Conservation (phyloP, 2,329 filamentous ascomycete genomes). For the Exophiala calicioides region DNA sequence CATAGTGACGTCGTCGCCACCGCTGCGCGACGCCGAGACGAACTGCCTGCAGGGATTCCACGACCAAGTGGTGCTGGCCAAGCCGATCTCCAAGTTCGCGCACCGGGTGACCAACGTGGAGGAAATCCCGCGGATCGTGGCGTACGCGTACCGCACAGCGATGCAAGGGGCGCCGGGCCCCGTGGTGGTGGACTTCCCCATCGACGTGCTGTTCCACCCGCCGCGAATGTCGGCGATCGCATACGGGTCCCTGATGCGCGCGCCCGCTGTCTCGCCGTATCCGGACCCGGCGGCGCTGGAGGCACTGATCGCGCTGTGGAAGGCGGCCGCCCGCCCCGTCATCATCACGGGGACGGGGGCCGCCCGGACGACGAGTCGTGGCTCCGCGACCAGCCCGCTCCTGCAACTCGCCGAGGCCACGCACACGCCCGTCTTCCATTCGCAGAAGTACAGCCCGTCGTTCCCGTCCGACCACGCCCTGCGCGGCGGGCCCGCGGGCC, state of each 20-base stretch:
- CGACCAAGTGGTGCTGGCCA: conserved; percentile 49
- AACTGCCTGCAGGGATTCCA: conserved; percentile 51
- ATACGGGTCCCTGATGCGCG: conserved; percentile 45
- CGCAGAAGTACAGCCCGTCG: conserved; percentile 25
- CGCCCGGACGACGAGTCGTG: conserved; percentile 24
- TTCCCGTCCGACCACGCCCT: conserved; percentile 37
- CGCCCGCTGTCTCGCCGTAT: conserved; percentile 37
- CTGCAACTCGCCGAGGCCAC: conserved; percentile 38
- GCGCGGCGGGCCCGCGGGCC: conserved; percentile 39
- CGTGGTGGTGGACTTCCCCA: conserved; percentile 34
- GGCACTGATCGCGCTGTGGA: conserved; percentile 36
- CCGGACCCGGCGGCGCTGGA: conserved; percentile 41
- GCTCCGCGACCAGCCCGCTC: conserved; percentile 35
- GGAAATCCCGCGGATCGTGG: conserved; percentile 49
- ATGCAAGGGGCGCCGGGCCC: conserved; percentile 45
- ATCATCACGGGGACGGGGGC: conserved; percentile 48
- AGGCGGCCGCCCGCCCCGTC: conserved; percentile 40
- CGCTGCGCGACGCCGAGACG: conserved; percentile 48
- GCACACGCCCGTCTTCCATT: conserved; percentile 45
- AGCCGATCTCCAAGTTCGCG: conserved; percentile 49
- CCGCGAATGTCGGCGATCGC: conserved; percentile 40
- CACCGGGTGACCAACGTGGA: conserved; percentile 48
- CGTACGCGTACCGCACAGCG: conserved; percentile 44
- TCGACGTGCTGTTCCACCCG: conserved; percentile 47
- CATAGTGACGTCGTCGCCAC: conserved; percentile 48